Evolutionary conservation across 345 rosid genomes (phyloP), one percentile per base, ranked within the genome.

Genomic region (Luvunga scandens): DNA sequence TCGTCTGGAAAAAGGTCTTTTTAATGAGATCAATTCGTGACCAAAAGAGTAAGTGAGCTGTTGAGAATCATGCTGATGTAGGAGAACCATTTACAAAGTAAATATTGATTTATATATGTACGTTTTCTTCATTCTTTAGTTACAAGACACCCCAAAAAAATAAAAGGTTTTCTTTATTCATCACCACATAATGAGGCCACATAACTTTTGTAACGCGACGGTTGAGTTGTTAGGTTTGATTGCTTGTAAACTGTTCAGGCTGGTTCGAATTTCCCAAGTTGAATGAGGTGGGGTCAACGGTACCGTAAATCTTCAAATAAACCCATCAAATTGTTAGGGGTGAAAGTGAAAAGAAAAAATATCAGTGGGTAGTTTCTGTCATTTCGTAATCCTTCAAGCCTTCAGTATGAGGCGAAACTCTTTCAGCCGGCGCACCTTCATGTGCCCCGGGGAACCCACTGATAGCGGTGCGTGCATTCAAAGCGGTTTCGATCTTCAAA

Each of bases 391-490:
- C 69, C 21, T 61, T n/a, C 6, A 31, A 25, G 18, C 5, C 50
- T 25, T 4, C 16, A 2, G 50, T 72, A 18, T 69, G 81, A 69
- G 68, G 77, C 57, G 75, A 45, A 27, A 27, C 69, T 61, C n/a
- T 3, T 7, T 22, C 33, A 2, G 71, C 28, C 78, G 78, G 78
- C 78, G 61, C 61, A 70, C 12, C 45, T 10, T 28, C 75, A 61
- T 63, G 82, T 70, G 75, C 80, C 66, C 2, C 25, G 12, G 4
- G 45, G 77, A 78, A 50, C 74, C 72, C 27, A 62, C 24, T 73
- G 81, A 2, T 12, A 21, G 0, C 50, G 50, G 12, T 45, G 48
- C 50, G 50, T 0, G 62, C 68, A 22, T 75, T 82, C 45, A 45
- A 30, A 48, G 69, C 83, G 79, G 31, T 48, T 28, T 3, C 0